Evolutionary conservation across 306 rosid genomes (phyloP).

Genomic region (Ammopiptanthus mongolicus): DNA sequence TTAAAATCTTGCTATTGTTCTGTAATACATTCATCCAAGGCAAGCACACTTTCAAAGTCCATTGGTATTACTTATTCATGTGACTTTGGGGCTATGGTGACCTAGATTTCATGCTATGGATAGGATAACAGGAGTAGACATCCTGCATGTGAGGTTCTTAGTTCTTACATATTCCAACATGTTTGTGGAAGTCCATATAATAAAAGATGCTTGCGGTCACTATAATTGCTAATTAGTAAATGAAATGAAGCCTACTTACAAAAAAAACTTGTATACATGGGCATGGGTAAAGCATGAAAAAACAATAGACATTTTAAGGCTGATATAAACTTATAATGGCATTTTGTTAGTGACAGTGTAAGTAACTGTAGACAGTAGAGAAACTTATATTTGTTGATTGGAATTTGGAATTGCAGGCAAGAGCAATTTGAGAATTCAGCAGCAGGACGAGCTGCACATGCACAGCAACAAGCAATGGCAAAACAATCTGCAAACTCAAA

Average conservation of each 20-base stretch:
- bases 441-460: slow-evolving; percentile 88
- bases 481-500: slow-evolving; percentile 64
- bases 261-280: background rate
- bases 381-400: slow-evolving; percentile 9
- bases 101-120: background rate
- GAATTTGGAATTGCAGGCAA: slow-evolving; percentile 51
- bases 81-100: background rate
- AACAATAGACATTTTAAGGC: background rate
- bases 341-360: background rate
- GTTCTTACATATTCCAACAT: background rate
- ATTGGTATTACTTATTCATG: slow-evolving; percentile 1
- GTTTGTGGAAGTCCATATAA: background rate
- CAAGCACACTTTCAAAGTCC: background rate
- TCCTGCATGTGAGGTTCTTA: background rate
- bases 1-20: background rate
- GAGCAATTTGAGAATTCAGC: slow-evolving; percentile 75
- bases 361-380: background rate
- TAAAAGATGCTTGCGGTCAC: background rate
- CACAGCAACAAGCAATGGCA: slow-evolving; percentile 61
- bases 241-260: background rate
- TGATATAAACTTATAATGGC: background rate
- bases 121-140: background rate
- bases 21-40: background rate
- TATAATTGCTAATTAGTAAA: background rate
- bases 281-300: background rate